A percentile compares a stretch with the other conserved stretches of the same genome.
Conservation (phyloP, 2,329 filamentous ascomycete species). For the Xylariaceae sp. region DNA sequence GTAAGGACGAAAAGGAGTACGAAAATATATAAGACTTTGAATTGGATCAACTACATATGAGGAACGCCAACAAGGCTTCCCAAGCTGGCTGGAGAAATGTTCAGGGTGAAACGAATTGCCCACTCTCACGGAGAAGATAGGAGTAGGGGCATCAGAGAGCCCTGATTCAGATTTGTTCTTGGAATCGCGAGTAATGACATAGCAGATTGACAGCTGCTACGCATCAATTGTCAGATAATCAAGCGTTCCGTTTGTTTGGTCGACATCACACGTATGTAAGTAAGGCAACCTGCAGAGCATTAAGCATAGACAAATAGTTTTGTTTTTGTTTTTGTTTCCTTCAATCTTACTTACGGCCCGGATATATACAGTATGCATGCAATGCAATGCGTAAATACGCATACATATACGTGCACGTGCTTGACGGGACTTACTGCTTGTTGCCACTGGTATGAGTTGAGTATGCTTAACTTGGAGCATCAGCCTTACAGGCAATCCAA, state of each 20-base stretch:
- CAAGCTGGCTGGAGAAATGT: slow-evolving; percentile 37
- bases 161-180: slow-evolving; percentile 46
- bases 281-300: too few species aligned
- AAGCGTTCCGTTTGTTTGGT: slow-evolving; percentile 37
- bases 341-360: too few species aligned
- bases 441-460: neutral
- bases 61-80: neutral
- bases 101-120: slow-evolving; percentile 59
- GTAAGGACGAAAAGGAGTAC: neutral
- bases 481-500: neutral
- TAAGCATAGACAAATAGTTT: too few species aligned
- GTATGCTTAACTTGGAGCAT: neutral
- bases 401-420: neutral
- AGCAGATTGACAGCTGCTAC: slow-evolving; percentile 51
- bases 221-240: slow-evolving; percentile 48
- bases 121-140: slow-evolving; percentile 39
- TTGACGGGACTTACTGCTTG: neutral
- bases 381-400: neutral
- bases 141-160: slow-evolving; percentile 56
- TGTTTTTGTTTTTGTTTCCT: too few species aligned
- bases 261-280: too few species aligned
- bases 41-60: slow-evolving; percentile 2
- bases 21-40: neutral
- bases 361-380: too few species aligned
- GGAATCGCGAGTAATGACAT: slow-evolving; percentile 50